Evolutionary conservation across 1,284 basidiomycete genomes (phyloP).

Genomic region (Chondrostereum purpureum): DNA sequence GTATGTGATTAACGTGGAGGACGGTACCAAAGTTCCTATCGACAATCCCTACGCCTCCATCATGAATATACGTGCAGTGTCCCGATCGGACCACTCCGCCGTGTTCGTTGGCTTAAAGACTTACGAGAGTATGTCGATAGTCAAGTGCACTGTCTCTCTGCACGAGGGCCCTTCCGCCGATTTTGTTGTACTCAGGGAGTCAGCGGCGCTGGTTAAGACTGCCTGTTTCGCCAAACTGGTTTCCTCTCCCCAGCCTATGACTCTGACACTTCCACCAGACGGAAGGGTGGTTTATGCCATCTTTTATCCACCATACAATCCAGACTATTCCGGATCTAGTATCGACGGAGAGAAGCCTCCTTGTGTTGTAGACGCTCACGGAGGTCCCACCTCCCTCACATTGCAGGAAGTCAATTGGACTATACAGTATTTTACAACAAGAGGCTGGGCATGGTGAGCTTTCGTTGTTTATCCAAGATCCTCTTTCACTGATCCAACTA

Average conservation of each 20-base stretch:
- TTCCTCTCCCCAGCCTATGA: conserved; percentile 39
- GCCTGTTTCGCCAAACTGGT: conserved; percentile 26
- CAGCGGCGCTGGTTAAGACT: conserved; percentile 14
- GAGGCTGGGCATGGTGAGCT: conserved; percentile 55
- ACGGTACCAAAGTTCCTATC: conserved; percentile 25
- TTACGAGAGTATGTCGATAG: conserved; percentile 31
- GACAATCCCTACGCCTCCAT: conserved; percentile 42
- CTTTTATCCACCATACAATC: conserved; percentile 57
- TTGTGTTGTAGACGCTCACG: conserved; percentile 55
- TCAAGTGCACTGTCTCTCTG: conserved; percentile 27
- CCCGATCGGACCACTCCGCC: conserved; percentile 23
- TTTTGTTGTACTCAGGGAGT: conserved; percentile 26
- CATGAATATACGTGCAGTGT: conserved; percentile 30
- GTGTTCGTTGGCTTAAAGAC: conserved; percentile 42
- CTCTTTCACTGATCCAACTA: conserved; percentile 1
- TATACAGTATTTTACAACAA: conserved; percentile 56
- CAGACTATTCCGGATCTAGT: conserved; percentile 39
- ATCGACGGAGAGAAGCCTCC: conserved; percentile 52
- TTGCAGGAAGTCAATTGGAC: conserved; percentile 41
- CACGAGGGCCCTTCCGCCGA: conserved; percentile 9
- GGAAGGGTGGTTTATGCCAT: conserved; percentile 45
- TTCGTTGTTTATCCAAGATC: background rate
- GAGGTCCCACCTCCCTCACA: conserved; percentile 52
- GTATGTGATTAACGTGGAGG: conserved; percentile 37
- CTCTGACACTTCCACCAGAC: conserved; percentile 28